A percentile compares a stretch with the other conserved stretches of the same genome.
These are phyloP conservation scores for Isoetes taiwanensis DNA, from an alignment of 75 land plant species.

Conservation along the genomic window DNA sequence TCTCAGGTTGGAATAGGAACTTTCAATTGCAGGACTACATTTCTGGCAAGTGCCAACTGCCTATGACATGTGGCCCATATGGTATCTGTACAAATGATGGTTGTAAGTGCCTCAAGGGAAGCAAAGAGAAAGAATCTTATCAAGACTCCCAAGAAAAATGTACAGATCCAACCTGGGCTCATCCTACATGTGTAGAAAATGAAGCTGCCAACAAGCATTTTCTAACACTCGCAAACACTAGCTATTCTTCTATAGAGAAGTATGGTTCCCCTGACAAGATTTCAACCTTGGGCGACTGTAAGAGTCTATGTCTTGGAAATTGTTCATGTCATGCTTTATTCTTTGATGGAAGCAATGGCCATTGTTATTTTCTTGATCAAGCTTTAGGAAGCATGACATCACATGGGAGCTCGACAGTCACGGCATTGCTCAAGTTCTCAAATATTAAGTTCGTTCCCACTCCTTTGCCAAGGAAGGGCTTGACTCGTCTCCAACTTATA, in stretches of 20 bases:
- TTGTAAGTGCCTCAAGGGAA: background rate
- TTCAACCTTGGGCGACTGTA: background rate
- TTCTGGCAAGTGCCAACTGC: background rate
- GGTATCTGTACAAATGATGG: background rate
- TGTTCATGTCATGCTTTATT: slow-evolving; percentile 2
- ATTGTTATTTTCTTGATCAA: background rate
- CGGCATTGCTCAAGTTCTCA: slow-evolving; percentile 3
- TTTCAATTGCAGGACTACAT: background rate
- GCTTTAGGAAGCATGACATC: background rate
- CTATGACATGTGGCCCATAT: background rate
- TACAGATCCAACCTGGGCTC: background rate
- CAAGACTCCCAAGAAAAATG: background rate
- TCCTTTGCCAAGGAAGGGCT: background rate
- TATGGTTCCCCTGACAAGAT: background rate
- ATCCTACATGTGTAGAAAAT: background rate
- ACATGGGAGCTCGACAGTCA: background rate
- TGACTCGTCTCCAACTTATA: background rate
- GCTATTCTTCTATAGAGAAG: background rate
- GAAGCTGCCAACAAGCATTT: background rate
- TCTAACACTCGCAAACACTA: background rate
- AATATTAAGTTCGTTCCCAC: background rate
- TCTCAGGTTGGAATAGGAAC: background rate
- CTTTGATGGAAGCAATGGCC: background rate
- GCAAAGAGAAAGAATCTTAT: background rate
- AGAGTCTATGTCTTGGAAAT: background rate